phyloP scores from a whole-genome alignment of 805 yeast species.

The Komagataella populi region DNA sequence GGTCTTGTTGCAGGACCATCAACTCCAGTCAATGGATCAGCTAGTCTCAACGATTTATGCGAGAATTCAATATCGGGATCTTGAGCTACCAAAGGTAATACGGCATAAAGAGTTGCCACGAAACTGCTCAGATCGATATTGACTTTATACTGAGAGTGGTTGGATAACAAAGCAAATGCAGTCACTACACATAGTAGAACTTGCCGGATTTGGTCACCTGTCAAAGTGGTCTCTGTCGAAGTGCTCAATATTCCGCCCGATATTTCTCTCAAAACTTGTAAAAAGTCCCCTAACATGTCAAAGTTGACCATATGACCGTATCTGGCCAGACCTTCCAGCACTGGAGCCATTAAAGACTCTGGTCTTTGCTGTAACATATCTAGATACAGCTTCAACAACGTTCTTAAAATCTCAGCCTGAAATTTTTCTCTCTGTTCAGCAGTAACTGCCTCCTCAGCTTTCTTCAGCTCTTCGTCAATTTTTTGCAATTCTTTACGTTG shows the following conservation, averaged over 20 bases:
- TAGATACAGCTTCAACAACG: conserved; percentile 59
- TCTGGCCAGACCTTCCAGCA: conserved; percentile 80
- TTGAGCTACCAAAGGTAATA: conserved; percentile 53
- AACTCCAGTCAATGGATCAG: conserved; percentile 42
- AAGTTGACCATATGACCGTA: conserved; percentile 89
- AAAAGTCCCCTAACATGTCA: conserved; percentile 83
- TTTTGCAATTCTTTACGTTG: conserved; percentile 73
- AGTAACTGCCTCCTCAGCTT: conserved; percentile 79
- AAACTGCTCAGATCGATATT: conserved; percentile 75
- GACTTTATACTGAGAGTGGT: conserved; percentile 58
- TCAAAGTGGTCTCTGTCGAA: conserved; percentile 18
- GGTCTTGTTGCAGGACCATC: conserved; percentile 29
- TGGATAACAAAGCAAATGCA: conserved; percentile 73
- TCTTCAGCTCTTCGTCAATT: conserved; percentile 80
- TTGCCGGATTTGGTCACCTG: conserved; percentile 50
- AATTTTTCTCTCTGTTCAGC: conserved; percentile 75
- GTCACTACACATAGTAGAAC: conserved; percentile 75
- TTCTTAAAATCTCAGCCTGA: conserved; percentile 75
- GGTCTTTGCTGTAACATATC: conserved; percentile 58
- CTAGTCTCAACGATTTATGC: conserved; percentile 64
- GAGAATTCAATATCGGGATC: conserved; percentile 83
- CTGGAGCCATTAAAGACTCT: conserved; percentile 65
- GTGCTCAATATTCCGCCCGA: not conserved
- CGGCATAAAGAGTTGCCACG: conserved; percentile 57
- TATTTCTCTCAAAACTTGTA: conserved; percentile 79